Base-by-base conservation (phyloP, 768 basidiomycete species). In the Psilocybe sp. region DNA sequence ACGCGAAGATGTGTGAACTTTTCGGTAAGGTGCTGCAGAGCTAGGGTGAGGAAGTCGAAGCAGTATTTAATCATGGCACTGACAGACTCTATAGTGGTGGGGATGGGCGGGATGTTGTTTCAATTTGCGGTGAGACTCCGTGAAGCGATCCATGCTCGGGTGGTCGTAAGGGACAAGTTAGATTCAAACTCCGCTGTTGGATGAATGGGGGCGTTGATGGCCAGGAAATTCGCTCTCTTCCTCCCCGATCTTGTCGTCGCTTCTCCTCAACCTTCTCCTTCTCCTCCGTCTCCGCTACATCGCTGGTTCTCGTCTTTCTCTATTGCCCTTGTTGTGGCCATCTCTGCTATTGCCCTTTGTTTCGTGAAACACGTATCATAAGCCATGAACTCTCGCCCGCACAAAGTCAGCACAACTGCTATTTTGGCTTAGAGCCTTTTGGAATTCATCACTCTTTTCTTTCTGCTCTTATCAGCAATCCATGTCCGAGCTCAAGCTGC, bases 401-500 rank as follows among this genome's bases (percentile, higher is more conserved):
- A 87, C 67, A 89, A 89, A 69, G 79, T 78, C 53, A 56, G 71
- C 60, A 34, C 46, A 40, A 45, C n/a, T 47, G 35, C 39, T 44
- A 37, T 51, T 48, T n/a, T 31, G 38, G 16, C 16, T 31, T 43
- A 20, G 45, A 36, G 18, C 44, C 47, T 36, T 51, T 50, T 42
- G 20, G 13, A 32, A 48, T 40, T 48, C 28, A 45, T 39, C 40
- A 40, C 44, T 40, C 38, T 57, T 45, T 47, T 46, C 39, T 38
- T 54, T 51, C 10, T 60, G 50, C 43, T 28, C 23, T 7, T 28
- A 28, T 28, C 61, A 81, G 80, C 93, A 94, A 80, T 91, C 92
- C 61, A 96, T 98, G 92, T 91, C 90, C 44, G 95, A 97, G 80
- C 88, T 97, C 65, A 97, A 96, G 81, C 85, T 97, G 55, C 84